Base-by-base conservation (phyloP, 257 asterid genomes). In the Apocynum venetum region DNA sequence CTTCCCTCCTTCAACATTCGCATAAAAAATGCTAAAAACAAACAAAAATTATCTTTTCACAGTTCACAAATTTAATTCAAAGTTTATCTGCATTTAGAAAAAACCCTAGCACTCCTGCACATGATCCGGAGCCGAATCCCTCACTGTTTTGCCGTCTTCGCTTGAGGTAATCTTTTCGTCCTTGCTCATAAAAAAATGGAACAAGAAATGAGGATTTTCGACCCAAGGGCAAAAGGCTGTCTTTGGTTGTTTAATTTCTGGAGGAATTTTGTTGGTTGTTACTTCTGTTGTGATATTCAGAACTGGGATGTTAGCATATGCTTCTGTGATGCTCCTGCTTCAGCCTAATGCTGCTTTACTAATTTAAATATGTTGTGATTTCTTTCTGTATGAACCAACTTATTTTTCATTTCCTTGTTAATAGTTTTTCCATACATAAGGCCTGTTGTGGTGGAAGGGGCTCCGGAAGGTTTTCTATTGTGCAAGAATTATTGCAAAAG, bases 31-130 rank as follows among this genome's bases (percentile, higher is more conserved):
- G 0, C 46, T 52, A 49, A 71, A 2, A 2, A 57, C 4, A 57
- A n/a, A 57, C 7, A 7, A 20, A 19, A 57, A 19, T 6, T 8
- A 38, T 73, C n/a, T 55, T 53, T 52, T 72, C 38, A 36, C 36
- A 49, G 25, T 38, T 38, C 31, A 55, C 13, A 8, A 51, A 72
- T 6, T 66, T 40, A 40, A 66, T 68, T 7, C 38, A 43, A 43
- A 68, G 36, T 43, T 68, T 68, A 55, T 55, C 35, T 59, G 66
- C 36, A 17, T 74, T 25, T 0, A 53, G 20, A 43, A n/a, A 49
- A 79, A 79, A 79, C 82, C 82, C 78, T 79, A 79, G 74, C 74
- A 17, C 53, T 65, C 78, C 70, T 53, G 13, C 69, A 74, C 82
- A 48, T 79, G 82, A 72, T 72, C 73, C 38, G 68, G 57, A 48